Evolutionary conservation across 164 flowering plant species (phyloP).

Genomic region (Paratinospora sagittata): DNA sequence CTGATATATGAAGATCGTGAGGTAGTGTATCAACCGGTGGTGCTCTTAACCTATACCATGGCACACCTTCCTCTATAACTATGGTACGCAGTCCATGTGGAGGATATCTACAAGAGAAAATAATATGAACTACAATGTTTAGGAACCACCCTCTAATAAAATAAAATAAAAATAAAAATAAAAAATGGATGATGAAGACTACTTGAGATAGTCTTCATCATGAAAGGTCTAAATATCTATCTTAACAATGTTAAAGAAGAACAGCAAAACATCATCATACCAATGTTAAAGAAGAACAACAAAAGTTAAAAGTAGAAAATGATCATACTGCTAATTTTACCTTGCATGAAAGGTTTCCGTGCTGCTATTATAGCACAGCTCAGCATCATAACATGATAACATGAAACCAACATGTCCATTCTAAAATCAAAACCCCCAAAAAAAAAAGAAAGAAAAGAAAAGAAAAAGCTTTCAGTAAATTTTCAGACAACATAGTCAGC

Average conservation of each 20-base stretch:
- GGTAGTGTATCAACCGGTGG: slow-evolving; percentile 63
- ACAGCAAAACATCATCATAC: too few relatives aligned
- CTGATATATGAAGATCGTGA: slow-evolving; percentile 56
- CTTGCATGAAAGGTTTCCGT: slow-evolving; percentile 80
- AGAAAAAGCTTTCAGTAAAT: neutral
- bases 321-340: slow-evolving; percentile 29
- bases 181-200: too few relatives aligned
- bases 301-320: slow-evolving; percentile 4
- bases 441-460: too few relatives aligned
- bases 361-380: slow-evolving; percentile 54
- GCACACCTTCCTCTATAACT: slow-evolving; percentile 55
- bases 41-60: slow-evolving; percentile 77
- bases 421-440: slow-evolving; percentile 37
- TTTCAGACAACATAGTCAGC: slow-evolving; percentile 4
- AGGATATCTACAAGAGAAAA: slow-evolving; percentile 45
- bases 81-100: slow-evolving; percentile 44
- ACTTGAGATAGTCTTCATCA: too few relatives aligned
- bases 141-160: neutral
- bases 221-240: neutral
- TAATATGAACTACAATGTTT: neutral
- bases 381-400: slow-evolving; percentile 94
- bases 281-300: neutral
- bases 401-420: slow-evolving; percentile 86
- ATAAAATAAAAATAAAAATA: too few relatives aligned
- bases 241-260: too few relatives aligned